Evolutionary conservation across 129 eudicot genomes (phyloP).

Genomic region (Flaveria ramosissima): DNA sequence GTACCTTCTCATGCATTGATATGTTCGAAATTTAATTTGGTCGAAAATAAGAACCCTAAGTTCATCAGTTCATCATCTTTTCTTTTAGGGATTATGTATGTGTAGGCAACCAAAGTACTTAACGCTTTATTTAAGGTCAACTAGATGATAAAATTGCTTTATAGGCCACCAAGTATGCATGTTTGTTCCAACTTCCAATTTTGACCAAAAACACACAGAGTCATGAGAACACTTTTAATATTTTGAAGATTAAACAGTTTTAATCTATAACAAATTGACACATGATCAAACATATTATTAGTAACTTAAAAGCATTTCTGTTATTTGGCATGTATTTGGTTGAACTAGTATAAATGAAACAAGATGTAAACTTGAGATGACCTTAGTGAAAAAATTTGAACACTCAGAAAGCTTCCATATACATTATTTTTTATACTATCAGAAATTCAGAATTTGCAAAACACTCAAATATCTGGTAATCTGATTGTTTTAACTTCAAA

Average conservation of each 20-base stretch:
- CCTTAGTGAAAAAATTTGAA: neutral
- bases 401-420: neutral
- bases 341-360: neutral
- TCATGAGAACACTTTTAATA: neutral
- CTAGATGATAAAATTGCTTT: neutral
- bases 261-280: neutral
- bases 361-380: neutral
- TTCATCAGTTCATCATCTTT: neutral
- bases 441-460: neutral
- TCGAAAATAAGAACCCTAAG: slow-evolving; percentile 11
- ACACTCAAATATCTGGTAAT: neutral
- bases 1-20: neutral
- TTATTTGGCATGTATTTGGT: neutral
- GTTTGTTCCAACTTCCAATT: neutral
- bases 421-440: neutral
- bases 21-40: slow-evolving; percentile 22
- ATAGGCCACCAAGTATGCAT: neutral
- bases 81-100: neutral
- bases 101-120: slow-evolving; percentile 2
- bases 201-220: neutral
- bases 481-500: neutral
- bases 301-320: neutral
- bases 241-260: neutral
- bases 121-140: neutral
- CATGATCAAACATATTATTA: neutral